Evolutionary conservation across 2,329 filamentous ascomycete species (phyloP).

Genomic region (Fusarium burgessii): DNA sequence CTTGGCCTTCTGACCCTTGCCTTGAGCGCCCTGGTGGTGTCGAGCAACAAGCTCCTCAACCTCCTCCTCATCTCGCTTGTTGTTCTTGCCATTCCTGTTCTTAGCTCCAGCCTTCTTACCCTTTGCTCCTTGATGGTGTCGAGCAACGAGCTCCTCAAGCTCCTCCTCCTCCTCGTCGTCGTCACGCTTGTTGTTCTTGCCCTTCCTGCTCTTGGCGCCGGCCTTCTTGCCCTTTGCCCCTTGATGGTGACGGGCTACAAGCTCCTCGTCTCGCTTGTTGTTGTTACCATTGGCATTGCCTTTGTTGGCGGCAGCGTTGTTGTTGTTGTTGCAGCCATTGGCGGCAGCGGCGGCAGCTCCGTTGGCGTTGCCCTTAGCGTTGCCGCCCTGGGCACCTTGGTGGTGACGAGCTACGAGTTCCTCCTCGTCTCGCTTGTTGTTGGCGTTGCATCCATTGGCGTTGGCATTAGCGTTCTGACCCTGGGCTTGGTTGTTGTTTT

Average conservation of each 20-base stretch:
- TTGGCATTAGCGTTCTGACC: not conserved
- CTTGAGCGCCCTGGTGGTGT: too few relatives aligned
- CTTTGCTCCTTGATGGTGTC: not conserved
- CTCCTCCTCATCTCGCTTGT: too few relatives aligned
- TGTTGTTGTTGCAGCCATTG: not conserved
- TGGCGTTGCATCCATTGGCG: slow-evolving; percentile 13
- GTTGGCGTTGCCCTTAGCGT: slow-evolving; percentile 3
- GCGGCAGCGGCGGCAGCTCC: not conserved
- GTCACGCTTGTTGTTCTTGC: not conserved
- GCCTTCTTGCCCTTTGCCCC: not conserved
- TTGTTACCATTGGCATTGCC: not conserved
- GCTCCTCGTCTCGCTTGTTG: not conserved
- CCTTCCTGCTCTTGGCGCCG: too few relatives aligned
- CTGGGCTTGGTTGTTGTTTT: slow-evolving; percentile 9
- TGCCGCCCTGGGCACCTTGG: slow-evolving; percentile 9
- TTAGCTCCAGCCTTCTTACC: not conserved
- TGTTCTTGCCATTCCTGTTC: too few relatives aligned
- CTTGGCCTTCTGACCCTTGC: too few relatives aligned
- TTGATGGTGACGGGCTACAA: slow-evolving; percentile 7
- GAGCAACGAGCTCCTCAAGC: not conserved
- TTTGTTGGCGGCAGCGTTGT: not conserved
- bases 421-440: slow-evolving; percentile 20
- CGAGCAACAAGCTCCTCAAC: too few relatives aligned
- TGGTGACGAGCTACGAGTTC: slow-evolving; percentile 15
- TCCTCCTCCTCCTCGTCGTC: too few relatives aligned